phyloP scores from a whole-genome alignment of 495 filamentous ascomycete genomes.

The Lasiosphaeria hispida region DNA sequence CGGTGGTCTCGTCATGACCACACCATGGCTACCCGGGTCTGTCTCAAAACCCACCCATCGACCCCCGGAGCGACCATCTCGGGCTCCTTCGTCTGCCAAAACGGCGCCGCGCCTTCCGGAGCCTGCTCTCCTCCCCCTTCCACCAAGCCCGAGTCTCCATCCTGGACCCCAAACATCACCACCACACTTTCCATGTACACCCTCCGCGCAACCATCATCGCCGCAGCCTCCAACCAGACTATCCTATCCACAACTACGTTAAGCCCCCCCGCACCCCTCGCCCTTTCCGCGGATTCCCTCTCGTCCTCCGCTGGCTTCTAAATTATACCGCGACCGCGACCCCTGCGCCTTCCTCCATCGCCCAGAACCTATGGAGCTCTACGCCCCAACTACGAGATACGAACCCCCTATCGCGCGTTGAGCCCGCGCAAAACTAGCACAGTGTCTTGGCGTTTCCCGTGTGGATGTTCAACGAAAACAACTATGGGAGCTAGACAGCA shows the following conservation, averaged over 20 bases:
- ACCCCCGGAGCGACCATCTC: conserved; percentile 1
- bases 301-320: conserved; percentile 11
- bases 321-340: conserved; percentile 13
- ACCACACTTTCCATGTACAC: conserved; percentile 4
- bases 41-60: not conserved
- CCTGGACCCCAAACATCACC: conserved; percentile 15
- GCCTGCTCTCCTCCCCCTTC: no score
- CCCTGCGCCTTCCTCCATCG: conserved; percentile 16
- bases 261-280: not conserved
- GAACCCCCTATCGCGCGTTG: not conserved
- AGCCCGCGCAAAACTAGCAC: not conserved
- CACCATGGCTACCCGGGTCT: conserved; percentile 11
- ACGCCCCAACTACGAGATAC: conserved; percentile 4
- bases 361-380: conserved; percentile 13
- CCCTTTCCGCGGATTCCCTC: not conserved
- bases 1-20: not conserved
- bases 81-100: conserved; percentile 11
- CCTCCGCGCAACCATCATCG: conserved; percentile 6
- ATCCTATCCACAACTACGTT: conserved; percentile 3
- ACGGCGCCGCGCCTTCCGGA: conserved; percentile 8
- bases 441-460: conserved; percentile 1
- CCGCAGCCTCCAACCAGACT: conserved; percentile 10
- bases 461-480: conserved; percentile 10
- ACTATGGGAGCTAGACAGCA: not conserved
- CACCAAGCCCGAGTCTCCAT: no score